Evolutionary conservation across 805 yeast genomes (phyloP).

Genomic region (Cyberlindnera saturnus): DNA sequence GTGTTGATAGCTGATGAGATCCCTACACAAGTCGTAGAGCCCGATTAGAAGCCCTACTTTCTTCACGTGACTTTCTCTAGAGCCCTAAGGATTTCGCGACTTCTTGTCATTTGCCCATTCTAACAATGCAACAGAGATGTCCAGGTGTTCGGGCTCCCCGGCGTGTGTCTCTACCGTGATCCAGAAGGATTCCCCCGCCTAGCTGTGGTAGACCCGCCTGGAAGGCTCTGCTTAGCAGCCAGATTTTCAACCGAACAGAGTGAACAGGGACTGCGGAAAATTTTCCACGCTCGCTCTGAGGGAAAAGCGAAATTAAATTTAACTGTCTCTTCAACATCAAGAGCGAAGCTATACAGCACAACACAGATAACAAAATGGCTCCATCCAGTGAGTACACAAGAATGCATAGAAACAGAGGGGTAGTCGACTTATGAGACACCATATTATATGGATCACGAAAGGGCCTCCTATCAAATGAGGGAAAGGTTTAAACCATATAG

Average conservation of each 20-base stretch:
- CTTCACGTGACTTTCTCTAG: slow-evolving; percentile 8
- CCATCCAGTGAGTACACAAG: slow-evolving; percentile 36
- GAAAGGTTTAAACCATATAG: no score
- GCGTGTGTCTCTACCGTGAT: no score
- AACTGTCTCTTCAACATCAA: slow-evolving; percentile 7
- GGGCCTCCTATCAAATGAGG: no score
- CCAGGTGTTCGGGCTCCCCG: no score
- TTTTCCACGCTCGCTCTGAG: slow-evolving; percentile 3
- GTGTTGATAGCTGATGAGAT: no score
- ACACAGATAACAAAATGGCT: slow-evolving; percentile 32
- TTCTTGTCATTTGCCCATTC: background rate
- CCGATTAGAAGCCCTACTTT: slow-evolving; percentile 2
- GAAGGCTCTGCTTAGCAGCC: background rate
- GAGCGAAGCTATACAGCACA: slow-evolving; percentile 3
- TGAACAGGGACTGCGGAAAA: slow-evolving; percentile 13
- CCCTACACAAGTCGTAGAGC: background rate
- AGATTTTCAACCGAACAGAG: background rate
- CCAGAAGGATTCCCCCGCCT: no score
- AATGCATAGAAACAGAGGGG: background rate
- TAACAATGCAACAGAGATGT: no score
- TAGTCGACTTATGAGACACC: no score
- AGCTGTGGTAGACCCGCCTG: background rate
- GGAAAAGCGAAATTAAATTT: slow-evolving; percentile 16
- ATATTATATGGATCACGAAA: no score
- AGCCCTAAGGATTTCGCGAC: slow-evolving; percentile 8